Conservation (phyloP, 257 asterid species). For the Gentiana dahurica region DNA sequence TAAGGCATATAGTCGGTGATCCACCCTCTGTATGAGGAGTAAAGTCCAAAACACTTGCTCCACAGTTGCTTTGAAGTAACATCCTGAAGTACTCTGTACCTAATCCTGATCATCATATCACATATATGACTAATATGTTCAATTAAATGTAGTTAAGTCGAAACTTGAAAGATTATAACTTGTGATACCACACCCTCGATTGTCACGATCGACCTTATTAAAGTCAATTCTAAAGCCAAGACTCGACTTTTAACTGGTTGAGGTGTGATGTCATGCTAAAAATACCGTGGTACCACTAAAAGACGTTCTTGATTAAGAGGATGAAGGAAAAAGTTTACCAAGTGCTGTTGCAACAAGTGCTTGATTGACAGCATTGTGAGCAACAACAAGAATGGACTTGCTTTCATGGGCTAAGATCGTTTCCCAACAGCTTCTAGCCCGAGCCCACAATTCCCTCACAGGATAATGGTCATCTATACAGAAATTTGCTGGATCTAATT, state of each 20-base stretch:
- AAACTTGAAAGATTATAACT: not conserved
- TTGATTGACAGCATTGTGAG: constrained; percentile 97
- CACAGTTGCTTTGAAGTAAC: constrained; percentile 93
- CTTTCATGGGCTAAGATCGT: constrained; percentile 65
- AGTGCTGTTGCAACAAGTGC: constrained; percentile 95
- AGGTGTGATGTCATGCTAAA: no score
- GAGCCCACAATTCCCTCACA: constrained; percentile 84
- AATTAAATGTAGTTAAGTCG: not conserved
- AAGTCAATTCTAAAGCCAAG: no score
- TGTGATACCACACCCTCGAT: no score
- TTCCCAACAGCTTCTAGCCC: constrained; percentile 81
- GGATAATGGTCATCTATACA: constrained; percentile 84
- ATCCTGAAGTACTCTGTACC: constrained; percentile 79
- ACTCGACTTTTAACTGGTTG: no score
- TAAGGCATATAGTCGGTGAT: constrained; percentile 54
- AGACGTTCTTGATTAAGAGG: not conserved
- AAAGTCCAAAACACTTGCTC: constrained; percentile 89
- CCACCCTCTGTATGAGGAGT: constrained; percentile 63
- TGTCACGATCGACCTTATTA: no score
- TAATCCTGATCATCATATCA: constrained; percentile 35
- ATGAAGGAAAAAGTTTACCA: constrained; percentile 29
- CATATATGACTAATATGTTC: not conserved
- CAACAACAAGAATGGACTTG: constrained; percentile 76
- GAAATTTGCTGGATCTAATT: constrained; percentile 78
- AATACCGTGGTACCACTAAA: no score